A percentile compares a stretch with the other conserved stretches of the same genome.
phyloP scores from a whole-genome alignment of 140 eudicot species.

The Flaveria floridana region DNA sequence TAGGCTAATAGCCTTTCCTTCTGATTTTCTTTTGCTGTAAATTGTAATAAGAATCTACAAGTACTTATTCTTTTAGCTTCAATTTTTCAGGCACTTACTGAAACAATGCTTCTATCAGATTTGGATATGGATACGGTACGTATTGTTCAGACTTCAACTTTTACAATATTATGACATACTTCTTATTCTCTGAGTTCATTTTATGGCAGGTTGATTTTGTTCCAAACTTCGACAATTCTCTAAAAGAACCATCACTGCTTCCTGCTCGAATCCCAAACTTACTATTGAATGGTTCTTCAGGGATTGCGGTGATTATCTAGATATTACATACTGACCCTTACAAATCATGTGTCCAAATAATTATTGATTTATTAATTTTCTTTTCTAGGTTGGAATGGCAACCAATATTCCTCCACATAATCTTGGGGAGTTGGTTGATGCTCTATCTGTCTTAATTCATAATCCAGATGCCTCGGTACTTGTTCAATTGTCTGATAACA shows the following conservation, averaged over 20 bases:
- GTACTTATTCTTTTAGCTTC: conserved; percentile 15
- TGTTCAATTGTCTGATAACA: conserved; percentile 25
- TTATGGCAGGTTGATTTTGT: conserved; percentile 81
- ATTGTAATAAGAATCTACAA: not conserved
- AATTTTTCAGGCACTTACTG: conserved; percentile 78
- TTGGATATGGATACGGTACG: conserved; percentile 81
- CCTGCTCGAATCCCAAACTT: conserved; percentile 92
- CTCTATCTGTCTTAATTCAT: conserved; percentile 71
- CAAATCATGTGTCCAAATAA: not conserved
- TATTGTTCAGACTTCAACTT: not conserved
- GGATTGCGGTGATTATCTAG: conserved; percentile 75
- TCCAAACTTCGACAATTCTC: conserved; percentile 90
- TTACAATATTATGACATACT: not conserved
- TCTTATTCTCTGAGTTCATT: not conserved
- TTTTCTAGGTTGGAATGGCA: conserved; percentile 90
- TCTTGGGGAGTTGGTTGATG: conserved; percentile 97
- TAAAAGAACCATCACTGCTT: conserved; percentile 85
- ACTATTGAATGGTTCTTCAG: conserved; percentile 88
- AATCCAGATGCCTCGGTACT: conserved; percentile 92
- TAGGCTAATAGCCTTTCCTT: not conserved
- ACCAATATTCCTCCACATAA: conserved; percentile 98
- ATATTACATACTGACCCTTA: not conserved
- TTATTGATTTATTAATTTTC: not conserved
- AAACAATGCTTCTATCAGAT: conserved; percentile 91
- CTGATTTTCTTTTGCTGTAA: conserved; percentile 4